Conservation (phyloP, 192 early-diverging fungal species). For the Phycomyces blakesleeanus region DNA sequence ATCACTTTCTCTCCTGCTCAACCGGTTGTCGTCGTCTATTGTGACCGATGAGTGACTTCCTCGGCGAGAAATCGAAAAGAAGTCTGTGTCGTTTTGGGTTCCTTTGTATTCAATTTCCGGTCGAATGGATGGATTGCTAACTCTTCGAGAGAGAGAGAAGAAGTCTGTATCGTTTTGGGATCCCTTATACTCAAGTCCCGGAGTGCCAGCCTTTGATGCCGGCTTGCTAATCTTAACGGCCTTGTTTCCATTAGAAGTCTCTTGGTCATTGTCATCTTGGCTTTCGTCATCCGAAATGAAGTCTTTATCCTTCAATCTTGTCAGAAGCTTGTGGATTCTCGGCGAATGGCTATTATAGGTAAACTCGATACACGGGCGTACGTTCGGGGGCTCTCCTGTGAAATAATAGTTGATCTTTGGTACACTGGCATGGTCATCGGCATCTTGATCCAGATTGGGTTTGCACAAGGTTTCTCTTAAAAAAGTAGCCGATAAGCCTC, state of each 20-base stretch:
- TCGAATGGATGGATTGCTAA: neutral
- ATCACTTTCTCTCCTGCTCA: too few species aligned
- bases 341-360: slow-evolving; percentile 8
- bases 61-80: neutral
- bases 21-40: too few species aligned
- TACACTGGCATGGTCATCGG: slow-evolving; percentile 2
- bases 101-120: neutral
- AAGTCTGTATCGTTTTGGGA: too few species aligned
- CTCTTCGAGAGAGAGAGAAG: neutral
- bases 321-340: slow-evolving; percentile 3
- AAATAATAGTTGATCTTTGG: slow-evolving; percentile 30
- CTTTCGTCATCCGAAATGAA: too few species aligned
- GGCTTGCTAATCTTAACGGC: too few species aligned
- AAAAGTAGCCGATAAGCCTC: slow-evolving; percentile 36
- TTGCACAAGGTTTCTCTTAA: slow-evolving; percentile 23
- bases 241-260: too few species aligned
- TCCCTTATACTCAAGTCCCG: too few species aligned
- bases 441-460: neutral
- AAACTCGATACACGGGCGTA: slow-evolving; percentile 13
- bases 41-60: neutral
- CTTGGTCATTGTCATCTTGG: too few species aligned
- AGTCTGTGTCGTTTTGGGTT: neutral
- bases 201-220: too few species aligned
- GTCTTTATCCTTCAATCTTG: neutral
- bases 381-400: slow-evolving; percentile 11